Evolutionary conservation across 1,139 yeast species (phyloP).

Genomic region (Geotrichum candidum): DNA sequence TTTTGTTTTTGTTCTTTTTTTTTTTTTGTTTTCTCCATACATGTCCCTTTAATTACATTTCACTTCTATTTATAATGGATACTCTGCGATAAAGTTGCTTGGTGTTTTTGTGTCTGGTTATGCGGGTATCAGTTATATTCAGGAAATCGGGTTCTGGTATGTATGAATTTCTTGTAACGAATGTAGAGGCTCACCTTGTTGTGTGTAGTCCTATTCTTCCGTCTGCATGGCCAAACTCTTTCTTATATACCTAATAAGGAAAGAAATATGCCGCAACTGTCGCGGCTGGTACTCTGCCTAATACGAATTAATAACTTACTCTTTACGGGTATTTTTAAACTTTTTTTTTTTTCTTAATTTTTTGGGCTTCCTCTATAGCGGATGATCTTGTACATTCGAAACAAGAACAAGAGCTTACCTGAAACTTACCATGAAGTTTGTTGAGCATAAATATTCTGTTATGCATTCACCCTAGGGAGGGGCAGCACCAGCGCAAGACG

Average conservation of each 20-base stretch:
- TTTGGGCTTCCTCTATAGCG: background rate
- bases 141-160: no score
- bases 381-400: background rate
- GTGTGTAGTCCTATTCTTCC: no score
- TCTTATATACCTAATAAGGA: no score
- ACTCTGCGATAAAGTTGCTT: background rate
- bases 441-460: background rate
- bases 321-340: background rate
- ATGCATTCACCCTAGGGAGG: background rate
- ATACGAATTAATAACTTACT: no score
- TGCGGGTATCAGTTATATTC: no score
- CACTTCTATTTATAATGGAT: background rate
- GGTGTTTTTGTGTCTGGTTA: background rate
- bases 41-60: background rate
- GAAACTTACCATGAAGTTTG: background rate
- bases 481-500: background rate
- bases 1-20: background rate
- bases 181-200: no score
- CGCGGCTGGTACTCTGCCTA: no score
- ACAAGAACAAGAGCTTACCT: background rate
- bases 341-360: background rate
- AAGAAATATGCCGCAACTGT: no score
- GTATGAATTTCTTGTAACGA: no score
- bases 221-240: no score
- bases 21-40: background rate